These are phyloP conservation scores for Chaetomium cochliodes DNA, from an alignment of 495 filamentous ascomycete species.

Conservation along the genomic window DNA sequence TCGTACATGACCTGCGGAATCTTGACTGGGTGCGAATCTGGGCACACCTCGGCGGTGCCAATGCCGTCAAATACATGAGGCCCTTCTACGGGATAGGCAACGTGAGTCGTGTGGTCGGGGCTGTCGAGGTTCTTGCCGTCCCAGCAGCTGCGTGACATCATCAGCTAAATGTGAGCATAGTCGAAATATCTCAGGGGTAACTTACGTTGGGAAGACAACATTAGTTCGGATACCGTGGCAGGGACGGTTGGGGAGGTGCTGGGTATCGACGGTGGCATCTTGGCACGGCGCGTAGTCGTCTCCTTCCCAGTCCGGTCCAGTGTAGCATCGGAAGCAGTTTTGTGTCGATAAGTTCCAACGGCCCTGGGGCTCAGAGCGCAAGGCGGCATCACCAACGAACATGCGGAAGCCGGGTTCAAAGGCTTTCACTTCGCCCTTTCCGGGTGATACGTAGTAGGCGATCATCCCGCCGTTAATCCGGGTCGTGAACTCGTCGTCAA, in stretches of 20 bases:
- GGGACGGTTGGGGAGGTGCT: constrained; percentile 38
- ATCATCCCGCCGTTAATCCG: constrained; percentile 44
- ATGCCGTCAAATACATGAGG: constrained; percentile 34
- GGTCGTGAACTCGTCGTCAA: constrained; percentile 36
- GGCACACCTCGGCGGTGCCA: constrained; percentile 21
- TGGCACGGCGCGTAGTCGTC: constrained; percentile 30
- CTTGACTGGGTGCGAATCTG: constrained; percentile 31
- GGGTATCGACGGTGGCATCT: constrained; percentile 28
- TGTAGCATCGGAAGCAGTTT: constrained; percentile 40
- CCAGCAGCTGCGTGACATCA: constrained; percentile 31
- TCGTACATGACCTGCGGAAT: constrained; percentile 39
- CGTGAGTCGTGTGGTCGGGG: constrained; percentile 36
- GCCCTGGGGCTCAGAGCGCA: constrained; percentile 16
- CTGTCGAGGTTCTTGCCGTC: constrained; percentile 39
- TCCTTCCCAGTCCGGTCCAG: constrained; percentile 32
- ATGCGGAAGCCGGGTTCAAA: constrained; percentile 40
- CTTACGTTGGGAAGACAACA: constrained; percentile 19
- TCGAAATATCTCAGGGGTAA: background rate
- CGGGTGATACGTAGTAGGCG: constrained; percentile 44
- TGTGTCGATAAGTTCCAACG: constrained; percentile 20
- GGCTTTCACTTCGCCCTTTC: constrained; percentile 37
- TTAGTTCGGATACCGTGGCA: constrained; percentile 37
- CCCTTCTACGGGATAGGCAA: constrained; percentile 35
- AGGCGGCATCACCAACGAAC: constrained; percentile 28
- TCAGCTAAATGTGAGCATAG: background rate